Conservation (phyloP, 495 filamentous ascomycete genomes). For the Peziza echinospora region DNA sequence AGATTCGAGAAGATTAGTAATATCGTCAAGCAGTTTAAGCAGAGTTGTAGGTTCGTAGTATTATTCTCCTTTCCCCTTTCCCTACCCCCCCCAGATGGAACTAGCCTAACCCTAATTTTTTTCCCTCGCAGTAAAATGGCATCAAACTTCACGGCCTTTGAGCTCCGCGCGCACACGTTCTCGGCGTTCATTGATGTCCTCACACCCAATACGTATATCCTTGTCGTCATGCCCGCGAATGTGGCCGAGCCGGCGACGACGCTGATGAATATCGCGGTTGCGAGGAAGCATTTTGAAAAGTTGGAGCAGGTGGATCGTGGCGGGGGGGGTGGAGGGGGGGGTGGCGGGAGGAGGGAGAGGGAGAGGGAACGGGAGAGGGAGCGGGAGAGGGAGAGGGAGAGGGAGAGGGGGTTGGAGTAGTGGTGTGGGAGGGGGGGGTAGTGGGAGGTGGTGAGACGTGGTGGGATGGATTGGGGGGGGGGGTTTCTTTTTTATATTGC, state of each 20-base stretch:
- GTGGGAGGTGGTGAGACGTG: not conserved
- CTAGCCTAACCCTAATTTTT: constrained; percentile 33
- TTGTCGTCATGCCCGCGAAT: constrained; percentile 69
- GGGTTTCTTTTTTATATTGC: too few relatives aligned
- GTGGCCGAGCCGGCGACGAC: constrained; percentile 76
- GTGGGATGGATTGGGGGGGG: too few relatives aligned
- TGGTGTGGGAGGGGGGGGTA: not conserved
- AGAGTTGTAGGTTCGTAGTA: constrained; percentile 33
- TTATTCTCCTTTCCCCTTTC: constrained; percentile 24
- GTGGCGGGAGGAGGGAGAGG: not conserved
- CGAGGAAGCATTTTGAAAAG: constrained; percentile 51
- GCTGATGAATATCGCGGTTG: constrained; percentile 69
- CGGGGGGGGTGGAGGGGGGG: not conserved
- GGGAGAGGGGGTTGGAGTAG: not conserved
- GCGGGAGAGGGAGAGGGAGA: not conserved
- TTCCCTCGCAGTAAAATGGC: constrained; percentile 19
- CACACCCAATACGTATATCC: constrained; percentile 90
- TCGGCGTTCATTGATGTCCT: constrained; percentile 81
- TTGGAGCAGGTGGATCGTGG: constrained; percentile 13
- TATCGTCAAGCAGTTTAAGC: constrained; percentile 95
- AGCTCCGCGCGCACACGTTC: constrained; percentile 43
- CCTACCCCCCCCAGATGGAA: constrained; percentile 30
- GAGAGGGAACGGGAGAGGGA: not conserved
- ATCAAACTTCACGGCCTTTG: constrained; percentile 17
- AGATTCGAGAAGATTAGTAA: constrained; percentile 86